Evolutionary conservation across 2,329 filamentous ascomycete species (phyloP).

Genomic region (Claviceps sp.): DNA sequence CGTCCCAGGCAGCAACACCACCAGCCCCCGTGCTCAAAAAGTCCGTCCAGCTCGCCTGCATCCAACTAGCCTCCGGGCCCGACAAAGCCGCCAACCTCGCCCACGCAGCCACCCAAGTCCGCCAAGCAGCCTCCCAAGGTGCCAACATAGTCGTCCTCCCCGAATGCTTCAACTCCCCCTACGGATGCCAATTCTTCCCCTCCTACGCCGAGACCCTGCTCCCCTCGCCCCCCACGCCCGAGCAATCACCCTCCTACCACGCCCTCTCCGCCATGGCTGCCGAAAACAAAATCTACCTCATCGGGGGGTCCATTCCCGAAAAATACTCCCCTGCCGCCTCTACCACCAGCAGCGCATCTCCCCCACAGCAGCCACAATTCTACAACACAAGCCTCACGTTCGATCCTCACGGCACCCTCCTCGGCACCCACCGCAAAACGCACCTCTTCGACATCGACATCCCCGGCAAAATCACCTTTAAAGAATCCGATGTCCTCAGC

Average conservation of each 20-base stretch:
- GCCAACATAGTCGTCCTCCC: constrained; percentile 83
- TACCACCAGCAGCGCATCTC: not conserved
- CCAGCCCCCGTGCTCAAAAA: constrained; percentile 47
- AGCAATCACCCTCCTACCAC: constrained; percentile 71
- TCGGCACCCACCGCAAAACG: constrained; percentile 85
- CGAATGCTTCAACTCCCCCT: constrained; percentile 98
- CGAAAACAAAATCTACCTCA: constrained; percentile 65
- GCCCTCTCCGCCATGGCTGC: constrained; percentile 68
- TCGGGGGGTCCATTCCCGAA: constrained; percentile 91
- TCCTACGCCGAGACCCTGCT: constrained; percentile 80
- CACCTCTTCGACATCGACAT: constrained; percentile 98
- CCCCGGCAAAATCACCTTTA: constrained; percentile 84
- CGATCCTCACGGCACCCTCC: constrained; percentile 58
- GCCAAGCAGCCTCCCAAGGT: constrained; percentile 62
- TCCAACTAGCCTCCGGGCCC: constrained; percentile 67
- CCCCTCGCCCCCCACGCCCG: constrained; percentile 56
- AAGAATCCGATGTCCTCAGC: constrained; percentile 77
- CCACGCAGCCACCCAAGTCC: constrained; percentile 68
- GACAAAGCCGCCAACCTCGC: constrained; percentile 79
- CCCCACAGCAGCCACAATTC: constrained; percentile 36
- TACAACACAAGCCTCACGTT: constrained; percentile 91
- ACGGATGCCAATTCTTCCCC: constrained; percentile 82
- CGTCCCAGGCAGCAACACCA: not conserved
- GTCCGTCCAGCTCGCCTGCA: constrained; percentile 64
- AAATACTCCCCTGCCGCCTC: constrained; percentile 19